Percentiles rank a stretch among this genome's conserved stretches.
These are phyloP conservation scores for Clonostachys chloroleuca DNA, from an alignment of 2,329 filamentous ascomycete species.

Conservation along the genomic window DNA sequence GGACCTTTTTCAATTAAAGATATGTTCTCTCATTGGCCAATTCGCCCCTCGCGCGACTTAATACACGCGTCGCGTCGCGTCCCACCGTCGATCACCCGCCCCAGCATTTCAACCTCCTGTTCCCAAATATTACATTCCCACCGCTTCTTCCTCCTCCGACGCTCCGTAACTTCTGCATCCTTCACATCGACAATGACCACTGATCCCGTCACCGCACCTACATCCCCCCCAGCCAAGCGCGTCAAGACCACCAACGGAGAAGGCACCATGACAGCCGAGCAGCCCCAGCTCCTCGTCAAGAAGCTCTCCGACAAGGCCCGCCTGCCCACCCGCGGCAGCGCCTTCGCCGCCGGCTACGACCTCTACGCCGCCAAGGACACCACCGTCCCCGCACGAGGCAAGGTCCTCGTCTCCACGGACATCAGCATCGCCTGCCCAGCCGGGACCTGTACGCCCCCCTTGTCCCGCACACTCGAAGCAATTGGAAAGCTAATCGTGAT, in stretches of 20 bases:
- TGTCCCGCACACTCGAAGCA: not conserved
- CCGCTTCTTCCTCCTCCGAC: not conserved
- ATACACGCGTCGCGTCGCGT: slow-evolving; percentile 3
- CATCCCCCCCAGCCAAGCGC: slow-evolving; percentile 76
- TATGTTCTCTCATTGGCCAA: not conserved
- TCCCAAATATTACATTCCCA: not conserved
- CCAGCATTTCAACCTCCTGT: not conserved
- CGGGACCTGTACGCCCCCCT: slow-evolving; percentile 72
- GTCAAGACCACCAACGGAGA: slow-evolving; percentile 54
- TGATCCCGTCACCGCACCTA: slow-evolving; percentile 12
- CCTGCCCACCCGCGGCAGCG: slow-evolving; percentile 82
- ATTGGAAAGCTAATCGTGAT: not conserved
- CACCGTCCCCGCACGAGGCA: slow-evolving; percentile 75
- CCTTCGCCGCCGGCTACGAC: slow-evolving; percentile 90
- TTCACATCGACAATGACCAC: slow-evolving; percentile 8
- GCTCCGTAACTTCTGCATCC: not conserved
- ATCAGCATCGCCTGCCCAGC: slow-evolving; percentile 86
- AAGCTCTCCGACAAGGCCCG: slow-evolving; percentile 77
- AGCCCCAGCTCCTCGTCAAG: slow-evolving; percentile 70
- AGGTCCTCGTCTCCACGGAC: slow-evolving; percentile 85
- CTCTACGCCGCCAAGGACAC: slow-evolving; percentile 76
- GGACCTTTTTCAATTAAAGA: not conserved
- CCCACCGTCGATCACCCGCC: slow-evolving; percentile 20
- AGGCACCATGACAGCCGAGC: slow-evolving; percentile 16
- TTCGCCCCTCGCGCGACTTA: not conserved